A percentile compares a stretch with the other conserved stretches of the same genome.
Conservation (phyloP, 139 green algal genomes). For the Chlorella vulgaris region DNA sequence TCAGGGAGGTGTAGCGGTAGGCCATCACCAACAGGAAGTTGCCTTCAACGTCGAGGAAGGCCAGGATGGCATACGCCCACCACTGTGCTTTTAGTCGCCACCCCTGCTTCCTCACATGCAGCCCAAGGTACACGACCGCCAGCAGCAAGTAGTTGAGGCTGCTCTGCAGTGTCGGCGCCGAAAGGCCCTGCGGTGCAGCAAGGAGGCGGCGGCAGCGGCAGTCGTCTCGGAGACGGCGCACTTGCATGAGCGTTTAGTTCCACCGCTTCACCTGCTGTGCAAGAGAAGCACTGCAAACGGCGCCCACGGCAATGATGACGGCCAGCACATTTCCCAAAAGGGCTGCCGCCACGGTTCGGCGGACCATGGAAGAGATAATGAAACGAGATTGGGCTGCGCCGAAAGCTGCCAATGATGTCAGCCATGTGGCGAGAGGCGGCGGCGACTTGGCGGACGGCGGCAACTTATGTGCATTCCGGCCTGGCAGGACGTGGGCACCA, state of each 20-base stretch:
- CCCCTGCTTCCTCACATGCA: not conserved
- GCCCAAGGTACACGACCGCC: slow-evolving; percentile 36
- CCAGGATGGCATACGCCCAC: slow-evolving; percentile 63
- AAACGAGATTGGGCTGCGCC: no score
- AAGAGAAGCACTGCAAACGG: slow-evolving; percentile 52
- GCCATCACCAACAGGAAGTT: slow-evolving; percentile 66
- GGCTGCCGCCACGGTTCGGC: slow-evolving; percentile 21
- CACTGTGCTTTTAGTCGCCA: slow-evolving; percentile 13
- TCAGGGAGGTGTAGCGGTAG: slow-evolving; percentile 85
- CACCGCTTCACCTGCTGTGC: slow-evolving; percentile 15
- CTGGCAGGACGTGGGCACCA: no score
- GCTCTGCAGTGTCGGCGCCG: slow-evolving; percentile 64
- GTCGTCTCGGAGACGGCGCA: no score
- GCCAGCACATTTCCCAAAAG: slow-evolving; percentile 61
- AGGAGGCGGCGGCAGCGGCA: not conserved
- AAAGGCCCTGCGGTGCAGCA: slow-evolving; percentile 46
- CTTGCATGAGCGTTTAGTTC: no score
- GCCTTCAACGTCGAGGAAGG: slow-evolving; percentile 76
- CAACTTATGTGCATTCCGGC: no score
- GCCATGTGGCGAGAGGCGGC: no score
- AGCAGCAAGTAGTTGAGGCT: slow-evolving; percentile 74
- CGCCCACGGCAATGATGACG: slow-evolving; percentile 62
- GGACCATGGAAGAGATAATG: no score
- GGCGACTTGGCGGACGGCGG: no score
- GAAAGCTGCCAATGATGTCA: no score